Percentiles rank a stretch among this genome's conserved stretches.
These are phyloP conservation scores for Aspergillus ruber DNA, from an alignment of 2,329 filamentous ascomycete species.

Conservation along the genomic window DNA sequence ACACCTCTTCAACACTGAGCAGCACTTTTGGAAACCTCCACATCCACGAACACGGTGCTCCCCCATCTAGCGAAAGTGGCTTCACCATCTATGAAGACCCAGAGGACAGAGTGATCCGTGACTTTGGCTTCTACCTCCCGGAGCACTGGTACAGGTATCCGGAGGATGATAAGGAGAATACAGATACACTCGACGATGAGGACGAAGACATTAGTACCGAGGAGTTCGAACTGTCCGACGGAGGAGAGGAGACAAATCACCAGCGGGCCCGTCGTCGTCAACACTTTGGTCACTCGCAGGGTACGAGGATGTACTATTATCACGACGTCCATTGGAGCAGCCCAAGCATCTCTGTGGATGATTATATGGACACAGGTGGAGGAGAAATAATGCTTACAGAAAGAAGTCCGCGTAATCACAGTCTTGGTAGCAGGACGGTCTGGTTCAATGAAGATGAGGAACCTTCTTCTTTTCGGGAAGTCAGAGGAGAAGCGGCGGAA, in stretches of 20 bases:
- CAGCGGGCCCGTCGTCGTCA: background rate
- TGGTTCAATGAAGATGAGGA: too few relatives aligned
- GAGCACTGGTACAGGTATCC: constrained; percentile 1
- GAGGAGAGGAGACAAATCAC: background rate
- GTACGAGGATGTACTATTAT: too few relatives aligned
- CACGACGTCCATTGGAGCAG: too few relatives aligned
- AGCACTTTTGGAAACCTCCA: background rate
- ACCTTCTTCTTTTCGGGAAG: too few relatives aligned
- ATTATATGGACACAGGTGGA: too few relatives aligned
- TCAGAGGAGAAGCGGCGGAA: too few relatives aligned
- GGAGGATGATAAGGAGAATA: constrained; percentile 16
- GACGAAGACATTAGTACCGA: background rate
- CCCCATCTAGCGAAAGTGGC: background rate
- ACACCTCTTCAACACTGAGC: background rate
- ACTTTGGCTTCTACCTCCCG: background rate
- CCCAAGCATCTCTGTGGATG: too few relatives aligned
- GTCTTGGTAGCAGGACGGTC: too few relatives aligned
- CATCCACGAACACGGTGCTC: background rate
- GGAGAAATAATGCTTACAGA: too few relatives aligned
- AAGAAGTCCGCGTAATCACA: too few relatives aligned
- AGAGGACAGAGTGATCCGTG: constrained; percentile 5
- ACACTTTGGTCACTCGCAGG: too few relatives aligned
- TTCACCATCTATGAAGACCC: constrained; percentile 18
- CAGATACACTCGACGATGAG: background rate
- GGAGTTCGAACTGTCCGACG: background rate